A percentile compares a stretch with the other conserved stretches of the same genome.
These are phyloP conservation scores for Odontarrhena argentea DNA, from an alignment of 345 rosid species.

Conservation along the genomic window DNA sequence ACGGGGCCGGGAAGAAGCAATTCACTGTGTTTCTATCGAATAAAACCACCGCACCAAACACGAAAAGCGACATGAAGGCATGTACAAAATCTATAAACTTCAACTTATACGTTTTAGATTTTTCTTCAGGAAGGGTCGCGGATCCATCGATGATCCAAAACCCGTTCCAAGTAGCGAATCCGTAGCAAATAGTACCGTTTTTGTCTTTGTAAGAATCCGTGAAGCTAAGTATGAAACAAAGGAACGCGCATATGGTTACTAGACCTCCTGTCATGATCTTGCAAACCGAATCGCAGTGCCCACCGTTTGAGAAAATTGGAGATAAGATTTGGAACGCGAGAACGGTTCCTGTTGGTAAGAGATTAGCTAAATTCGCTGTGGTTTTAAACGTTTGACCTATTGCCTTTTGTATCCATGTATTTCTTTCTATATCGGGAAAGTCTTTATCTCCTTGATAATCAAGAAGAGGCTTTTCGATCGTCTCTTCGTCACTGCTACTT, in stretches of 20 bases:
- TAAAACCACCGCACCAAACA: constrained; percentile 73
- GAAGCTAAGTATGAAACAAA: constrained; percentile 72
- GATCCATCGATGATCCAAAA: constrained; percentile 90
- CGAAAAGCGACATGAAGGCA: constrained; percentile 72
- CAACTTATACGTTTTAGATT: constrained; percentile 54
- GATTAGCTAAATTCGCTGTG: constrained; percentile 88
- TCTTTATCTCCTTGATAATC: constrained; percentile 28
- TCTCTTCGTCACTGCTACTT: constrained; percentile 35
- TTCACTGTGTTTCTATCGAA: constrained; percentile 70
- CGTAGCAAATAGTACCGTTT: constrained; percentile 70
- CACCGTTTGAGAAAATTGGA: constrained; percentile 78
- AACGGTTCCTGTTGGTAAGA: constrained; percentile 89
- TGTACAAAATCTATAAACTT: constrained; percentile 76
- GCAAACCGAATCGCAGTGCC: constrained; percentile 64
- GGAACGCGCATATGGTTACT: constrained; percentile 62
- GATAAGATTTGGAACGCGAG: constrained; percentile 87
- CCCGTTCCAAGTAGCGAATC: constrained; percentile 66
- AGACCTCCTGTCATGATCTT: constrained; percentile 60
- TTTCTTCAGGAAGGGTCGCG: constrained; percentile 53
- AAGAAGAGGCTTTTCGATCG: constrained; percentile 48
- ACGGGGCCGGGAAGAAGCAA: constrained; percentile 81
- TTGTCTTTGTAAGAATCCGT: constrained; percentile 79
- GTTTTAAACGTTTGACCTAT: constrained; percentile 82
- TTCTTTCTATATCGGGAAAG: constrained; percentile 47
- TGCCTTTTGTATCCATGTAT: constrained; percentile 65